A percentile compares a stretch with the other conserved stretches of the same genome.
These are phyloP conservation scores for Lasiodiplodia theobromae DNA, from an alignment of 2,329 filamentous ascomycete species.

Conservation along the genomic window DNA sequence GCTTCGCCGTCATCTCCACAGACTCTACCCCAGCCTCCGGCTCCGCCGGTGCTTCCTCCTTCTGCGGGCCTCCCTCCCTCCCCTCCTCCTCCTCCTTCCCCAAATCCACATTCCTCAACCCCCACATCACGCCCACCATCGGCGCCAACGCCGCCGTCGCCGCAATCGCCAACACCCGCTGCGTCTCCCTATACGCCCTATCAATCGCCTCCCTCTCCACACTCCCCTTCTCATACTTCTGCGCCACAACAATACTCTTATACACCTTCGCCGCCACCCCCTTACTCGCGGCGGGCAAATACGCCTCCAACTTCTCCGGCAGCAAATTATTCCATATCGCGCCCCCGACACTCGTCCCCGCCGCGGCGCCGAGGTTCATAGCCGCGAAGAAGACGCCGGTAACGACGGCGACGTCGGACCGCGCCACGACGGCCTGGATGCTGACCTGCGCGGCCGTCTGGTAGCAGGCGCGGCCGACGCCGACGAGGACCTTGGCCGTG, in stretches of 20 bases:
- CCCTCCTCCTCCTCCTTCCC: too few relatives aligned
- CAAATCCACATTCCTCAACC: background rate
- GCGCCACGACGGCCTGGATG: background rate
- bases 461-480: too few relatives aligned
- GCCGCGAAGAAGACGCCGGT: background rate
- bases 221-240: background rate
- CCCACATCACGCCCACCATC: background rate
- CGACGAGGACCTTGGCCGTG: too few relatives aligned
- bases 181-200: background rate
- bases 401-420: background rate
- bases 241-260: background rate
- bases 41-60: too few relatives aligned
- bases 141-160: background rate
- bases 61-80: too few relatives aligned
- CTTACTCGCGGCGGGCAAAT: background rate
- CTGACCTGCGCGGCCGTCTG: too few relatives aligned
- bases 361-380: background rate
- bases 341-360: background rate
- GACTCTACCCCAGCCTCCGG: too few relatives aligned
- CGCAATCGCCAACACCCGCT: background rate
- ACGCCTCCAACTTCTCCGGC: background rate
- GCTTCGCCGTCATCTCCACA: too few relatives aligned
- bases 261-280: background rate
- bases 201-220: slow-evolving; percentile 1
- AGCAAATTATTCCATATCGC: background rate